A percentile compares a stretch with the other conserved stretches of the same genome.
phyloP scores from a whole-genome alignment of 208 protist species.

The Histomonas meleagridis region DNA sequence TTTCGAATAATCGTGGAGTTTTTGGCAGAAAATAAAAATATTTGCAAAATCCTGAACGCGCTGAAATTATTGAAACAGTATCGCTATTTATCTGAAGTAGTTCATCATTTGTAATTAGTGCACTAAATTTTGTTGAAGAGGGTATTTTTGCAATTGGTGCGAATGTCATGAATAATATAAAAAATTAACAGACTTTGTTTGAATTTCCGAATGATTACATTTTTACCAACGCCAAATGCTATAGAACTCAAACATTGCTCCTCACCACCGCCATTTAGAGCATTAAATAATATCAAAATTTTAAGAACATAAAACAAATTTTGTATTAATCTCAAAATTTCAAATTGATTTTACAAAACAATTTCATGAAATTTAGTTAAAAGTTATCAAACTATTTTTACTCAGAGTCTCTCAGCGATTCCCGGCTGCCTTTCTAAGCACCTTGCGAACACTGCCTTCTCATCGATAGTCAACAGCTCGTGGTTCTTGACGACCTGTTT shows the following conservation, averaged over 20 bases:
- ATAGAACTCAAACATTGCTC: too few relatives aligned
- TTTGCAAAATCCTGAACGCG: neutral
- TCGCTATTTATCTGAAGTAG: neutral
- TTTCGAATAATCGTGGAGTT: neutral
- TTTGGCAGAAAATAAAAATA: neutral
- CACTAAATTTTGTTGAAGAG: neutral
- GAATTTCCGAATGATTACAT: too few relatives aligned
- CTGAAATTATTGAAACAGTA: neutral
- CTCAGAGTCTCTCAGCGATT: neutral
- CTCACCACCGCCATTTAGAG: too few relatives aligned
- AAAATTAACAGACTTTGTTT: too few relatives aligned
- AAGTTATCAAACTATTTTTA: too few relatives aligned
- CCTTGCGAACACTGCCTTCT: neutral
- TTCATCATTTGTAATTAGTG: neutral
- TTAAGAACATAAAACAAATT: too few relatives aligned
- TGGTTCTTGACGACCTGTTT: neutral
- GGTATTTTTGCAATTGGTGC: neutral
- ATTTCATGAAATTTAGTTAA: too few relatives aligned
- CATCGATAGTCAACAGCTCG: neutral
- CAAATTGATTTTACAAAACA: too few relatives aligned
- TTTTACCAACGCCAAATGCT: too few relatives aligned
- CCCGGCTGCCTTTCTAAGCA: neutral
- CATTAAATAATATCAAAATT: too few relatives aligned
- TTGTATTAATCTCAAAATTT: too few relatives aligned
- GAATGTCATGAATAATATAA: too few relatives aligned